Base-by-base conservation (phyloP, 2,329 filamentous ascomycete genomes). In the Coniochaeta sp. region DNA sequence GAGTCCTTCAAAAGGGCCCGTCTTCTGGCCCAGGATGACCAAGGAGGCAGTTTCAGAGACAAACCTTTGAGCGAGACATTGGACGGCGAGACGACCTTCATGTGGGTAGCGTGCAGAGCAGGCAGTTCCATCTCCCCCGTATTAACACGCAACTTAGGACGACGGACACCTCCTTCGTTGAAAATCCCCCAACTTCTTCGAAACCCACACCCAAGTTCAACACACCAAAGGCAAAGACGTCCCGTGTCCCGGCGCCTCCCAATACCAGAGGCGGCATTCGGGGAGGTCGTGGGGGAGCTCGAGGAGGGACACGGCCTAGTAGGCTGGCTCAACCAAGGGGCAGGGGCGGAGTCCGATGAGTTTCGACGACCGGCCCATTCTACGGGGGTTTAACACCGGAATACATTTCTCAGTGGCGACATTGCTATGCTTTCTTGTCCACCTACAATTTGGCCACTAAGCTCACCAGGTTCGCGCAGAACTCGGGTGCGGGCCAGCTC, bases 91-190 rank as follows among this genome's bases (percentile, higher is more conserved):
- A 89, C 89, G 58, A 96, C 93, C 0, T 96, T 96, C 69, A 84
- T 97, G 87, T 90, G 76, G 74, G 84, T 74, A 36, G 19, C 24
- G 2, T 52, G 14, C 14, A n/a, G 10, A 32, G 16, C n/a, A n/a
- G 34, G 38, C 16, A 36, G 16, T 40, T n/a, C n/a, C 16, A 6
- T 28, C 24, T 24, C 16, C 40, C 58, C 22, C 24, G 2, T 17
- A 4, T 0, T 26, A 34, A 56, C 32, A 62, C 57, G 42, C 14
- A 63, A 4, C 60, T 4, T 65, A 93, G 90, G 81, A 96, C 93
- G 26, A 96, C 91, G 12, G 92, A 96, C 70, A 96, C 89, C 6
- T 91, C 90, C 1, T 97, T 96, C 69, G 86, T 96, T 60, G 91
- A 96, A 36, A 90, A 96, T 67, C 93, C 92, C 8, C 74, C 82